Base-by-base conservation (phyloP, 495 filamentous ascomycete species). In the Chaetomium fimeti region DNA sequence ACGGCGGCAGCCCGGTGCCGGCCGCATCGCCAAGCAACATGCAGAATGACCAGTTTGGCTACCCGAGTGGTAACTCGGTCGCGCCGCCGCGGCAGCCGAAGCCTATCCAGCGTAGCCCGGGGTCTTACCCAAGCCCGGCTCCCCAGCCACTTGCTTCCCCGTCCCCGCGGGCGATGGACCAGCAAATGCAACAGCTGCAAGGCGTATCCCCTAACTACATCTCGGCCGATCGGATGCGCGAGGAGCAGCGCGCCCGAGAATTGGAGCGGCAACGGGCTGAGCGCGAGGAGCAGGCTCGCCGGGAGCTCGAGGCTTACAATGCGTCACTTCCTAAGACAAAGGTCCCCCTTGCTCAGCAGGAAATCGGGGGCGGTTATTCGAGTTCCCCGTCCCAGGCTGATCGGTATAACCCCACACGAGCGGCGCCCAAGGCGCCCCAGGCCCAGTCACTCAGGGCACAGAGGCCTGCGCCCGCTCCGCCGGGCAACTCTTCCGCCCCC, bases 251-350 rank as follows among this genome's bases (percentile, higher is more conserved):
- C 38, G 77, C 72, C 61, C 62, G 71, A 52, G 75, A 79, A 55
- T 60, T 75, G 24, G 73, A 80, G 66, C 80, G 69, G 74, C 75
- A 88, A 48, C 82, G 87, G 57, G 83, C 82, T 48, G 87, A 91
- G 61, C 79, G 80, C 5, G 82, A 89, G 61, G 88, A 92, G 68
- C 85, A 87, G 67, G 82, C 83, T 54, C 85, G 88, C 64, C 81
- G 84, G 62, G 91, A 97, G 8, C 81, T 88, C 66, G 91, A 91
- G 69, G 89, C 85, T 24, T 96, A 94, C 74, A 94, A 96, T 75
- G 87, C 89, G n/a, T 89, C 89, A 16, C 72, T 96, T 49, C 91
- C 92, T 18, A 87, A 95, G 77, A 83, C 82, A 15, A 87, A 89
- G 62, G 76, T 83, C 5, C 89, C 91, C 0, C 71, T 91, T 36